Evolutionary conservation across 2,329 filamentous ascomycete species (phyloP).

Genomic region (Colletotrichum horii): DNA sequence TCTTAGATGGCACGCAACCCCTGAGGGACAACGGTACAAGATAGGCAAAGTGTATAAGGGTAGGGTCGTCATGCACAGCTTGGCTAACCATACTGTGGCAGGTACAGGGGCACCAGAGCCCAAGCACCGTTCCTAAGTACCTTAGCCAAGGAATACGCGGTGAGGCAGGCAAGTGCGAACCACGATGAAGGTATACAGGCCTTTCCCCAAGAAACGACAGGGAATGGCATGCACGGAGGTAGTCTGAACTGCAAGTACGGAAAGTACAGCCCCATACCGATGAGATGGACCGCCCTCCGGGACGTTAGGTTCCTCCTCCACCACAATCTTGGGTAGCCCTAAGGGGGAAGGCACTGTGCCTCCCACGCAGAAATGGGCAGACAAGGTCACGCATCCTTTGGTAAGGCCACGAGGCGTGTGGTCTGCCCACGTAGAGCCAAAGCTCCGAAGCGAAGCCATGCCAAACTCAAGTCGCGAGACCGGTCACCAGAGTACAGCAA

Average conservation of each 20-base stretch:
- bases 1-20: neutral
- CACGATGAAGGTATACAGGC: neutral
- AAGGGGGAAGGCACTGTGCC: neutral
- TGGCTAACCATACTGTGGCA: neutral
- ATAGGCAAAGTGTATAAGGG: neutral
- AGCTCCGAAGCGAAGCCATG: neutral
- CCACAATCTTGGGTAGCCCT: neutral
- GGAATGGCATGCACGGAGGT: neutral
- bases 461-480: neutral
- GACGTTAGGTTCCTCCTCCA: neutral
- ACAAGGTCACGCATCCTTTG: neutral
- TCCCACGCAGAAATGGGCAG: neutral
- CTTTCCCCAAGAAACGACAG: neutral
- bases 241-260: neutral
- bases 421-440: neutral
- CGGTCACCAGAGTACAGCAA: neutral
- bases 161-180: neutral
- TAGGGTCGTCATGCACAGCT: neutral
- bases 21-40: neutral
- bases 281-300: neutral
- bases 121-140: neutral
- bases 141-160: neutral
- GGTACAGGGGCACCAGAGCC: neutral
- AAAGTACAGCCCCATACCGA: neutral
- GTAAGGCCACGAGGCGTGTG: neutral